A percentile compares a stretch with the other conserved stretches of the same genome.
phyloP scores from a whole-genome alignment of 2,329 filamentous ascomycete species.

The Beauveria varroae region DNA sequence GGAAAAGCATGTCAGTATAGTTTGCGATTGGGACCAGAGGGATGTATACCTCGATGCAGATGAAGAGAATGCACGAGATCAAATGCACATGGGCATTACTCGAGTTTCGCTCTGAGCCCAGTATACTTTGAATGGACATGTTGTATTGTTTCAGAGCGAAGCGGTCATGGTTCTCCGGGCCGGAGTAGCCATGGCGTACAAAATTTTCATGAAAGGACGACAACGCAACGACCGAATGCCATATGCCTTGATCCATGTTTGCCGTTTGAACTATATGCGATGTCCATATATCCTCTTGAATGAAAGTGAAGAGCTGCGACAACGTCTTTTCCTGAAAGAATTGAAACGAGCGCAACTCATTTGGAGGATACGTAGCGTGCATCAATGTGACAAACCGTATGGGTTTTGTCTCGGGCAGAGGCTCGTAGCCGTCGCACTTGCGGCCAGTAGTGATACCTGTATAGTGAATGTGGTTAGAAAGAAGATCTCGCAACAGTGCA shows the following conservation, averaged over 20 bases:
- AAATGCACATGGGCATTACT: conserved; percentile 9
- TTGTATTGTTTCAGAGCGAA: conserved; percentile 11
- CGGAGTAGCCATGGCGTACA: neutral
- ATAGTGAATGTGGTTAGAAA: neutral
- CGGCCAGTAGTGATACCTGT: conserved; percentile 7
- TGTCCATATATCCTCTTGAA: conserved; percentile 9
- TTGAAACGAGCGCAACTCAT: conserved; percentile 9
- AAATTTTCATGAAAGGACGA: conserved; percentile 8
- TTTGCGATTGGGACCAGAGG: neutral
- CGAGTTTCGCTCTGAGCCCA: neutral
- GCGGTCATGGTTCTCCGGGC: neutral
- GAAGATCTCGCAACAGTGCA: neutral
- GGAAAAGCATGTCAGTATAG: neutral
- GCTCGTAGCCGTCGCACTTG: conserved; percentile 8
- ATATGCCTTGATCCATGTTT: conserved; percentile 2
- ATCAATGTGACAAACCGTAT: conserved; percentile 3
- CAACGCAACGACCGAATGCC: conserved; percentile 7
- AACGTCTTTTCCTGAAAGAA: conserved; percentile 8
- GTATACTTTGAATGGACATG: conserved; percentile 8
- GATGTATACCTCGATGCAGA: conserved; percentile 8
- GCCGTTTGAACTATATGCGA: conserved; percentile 1
- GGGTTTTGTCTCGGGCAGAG: neutral
- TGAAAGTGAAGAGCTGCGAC: conserved; percentile 3
- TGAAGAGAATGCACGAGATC: conserved; percentile 10
- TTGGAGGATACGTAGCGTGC: neutral